Percentiles rank a stretch among this genome's conserved stretches.
Conservation (phyloP, 2,329 filamentous ascomycete species). For the Fusarium tanahbumbuense region DNA sequence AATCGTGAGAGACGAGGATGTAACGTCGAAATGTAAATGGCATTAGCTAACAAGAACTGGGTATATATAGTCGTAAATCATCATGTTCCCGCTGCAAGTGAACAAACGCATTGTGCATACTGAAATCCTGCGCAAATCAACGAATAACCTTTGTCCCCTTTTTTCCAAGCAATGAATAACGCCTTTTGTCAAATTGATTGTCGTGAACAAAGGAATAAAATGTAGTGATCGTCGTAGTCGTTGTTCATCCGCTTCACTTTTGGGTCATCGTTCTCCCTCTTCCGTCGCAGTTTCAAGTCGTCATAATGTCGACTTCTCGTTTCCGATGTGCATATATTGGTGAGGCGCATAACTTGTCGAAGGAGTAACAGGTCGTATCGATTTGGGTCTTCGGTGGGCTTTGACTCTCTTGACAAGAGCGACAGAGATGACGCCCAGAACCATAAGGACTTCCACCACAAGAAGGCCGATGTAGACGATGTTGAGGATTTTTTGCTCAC, state of each 20-base stretch:
- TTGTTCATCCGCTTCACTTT: slow-evolving; percentile 11
- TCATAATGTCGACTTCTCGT: slow-evolving; percentile 29
- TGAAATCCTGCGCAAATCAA: slow-evolving; percentile 19
- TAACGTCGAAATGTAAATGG: slow-evolving; percentile 3
- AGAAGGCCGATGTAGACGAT: slow-evolving; percentile 61
- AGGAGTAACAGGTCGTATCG: slow-evolving; percentile 16
- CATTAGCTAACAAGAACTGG: slow-evolving; percentile 33
- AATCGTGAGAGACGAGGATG: not conserved
- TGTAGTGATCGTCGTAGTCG: slow-evolving; percentile 19
- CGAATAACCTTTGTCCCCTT: slow-evolving; percentile 15
- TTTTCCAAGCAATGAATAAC: not conserved
- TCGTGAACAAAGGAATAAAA: slow-evolving; percentile 37
- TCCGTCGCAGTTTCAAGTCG: not conserved
- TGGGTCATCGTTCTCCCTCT: not conserved
- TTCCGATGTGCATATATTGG: slow-evolving; percentile 14
- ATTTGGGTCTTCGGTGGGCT: slow-evolving; percentile 29
- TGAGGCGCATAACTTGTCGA: slow-evolving; percentile 17
- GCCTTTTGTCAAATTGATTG: not conserved
- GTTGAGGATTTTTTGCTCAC: slow-evolving; percentile 55
- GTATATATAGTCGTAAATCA: slow-evolving; percentile 42
- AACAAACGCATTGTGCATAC: slow-evolving; percentile 29
- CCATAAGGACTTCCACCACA: slow-evolving; percentile 58
- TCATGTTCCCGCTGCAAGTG: slow-evolving; percentile 29
- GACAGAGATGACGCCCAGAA: slow-evolving; percentile 54
- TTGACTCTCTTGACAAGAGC: slow-evolving; percentile 47